Conservation (phyloP, 169 alveolate species). For the Plasmodium gallinaceum region DNA sequence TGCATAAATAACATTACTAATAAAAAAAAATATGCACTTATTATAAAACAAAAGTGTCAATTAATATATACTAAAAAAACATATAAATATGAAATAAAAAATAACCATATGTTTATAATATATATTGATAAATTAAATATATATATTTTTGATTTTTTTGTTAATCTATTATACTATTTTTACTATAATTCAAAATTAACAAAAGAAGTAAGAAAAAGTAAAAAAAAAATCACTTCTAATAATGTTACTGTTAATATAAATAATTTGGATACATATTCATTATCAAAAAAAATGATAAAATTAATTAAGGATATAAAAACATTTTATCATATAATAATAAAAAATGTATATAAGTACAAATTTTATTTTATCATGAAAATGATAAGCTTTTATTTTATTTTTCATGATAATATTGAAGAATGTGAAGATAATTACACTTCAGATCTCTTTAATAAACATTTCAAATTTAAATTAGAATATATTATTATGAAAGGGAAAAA, state of each 20-base stretch:
- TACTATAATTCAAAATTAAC: not conserved
- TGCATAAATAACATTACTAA: not conserved
- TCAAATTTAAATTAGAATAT: not conserved
- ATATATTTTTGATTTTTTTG: slow-evolving; percentile 23
- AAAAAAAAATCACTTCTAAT: not conserved
- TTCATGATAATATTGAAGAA: not conserved
- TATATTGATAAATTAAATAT: slow-evolving; percentile 10
- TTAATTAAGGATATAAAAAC: not conserved
- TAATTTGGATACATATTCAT: too few species aligned
- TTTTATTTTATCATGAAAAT: slow-evolving; percentile 6
- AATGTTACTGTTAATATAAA: too few species aligned
- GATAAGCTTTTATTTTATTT: slow-evolving; percentile 3
- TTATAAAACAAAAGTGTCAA: slow-evolving; percentile 11
- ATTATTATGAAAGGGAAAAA: not conserved
- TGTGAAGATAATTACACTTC: not conserved
- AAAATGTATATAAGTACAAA: slow-evolving; percentile 1
- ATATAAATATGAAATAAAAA: slow-evolving; percentile 5
- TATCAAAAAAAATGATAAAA: not conserved
- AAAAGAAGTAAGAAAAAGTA: not conserved
- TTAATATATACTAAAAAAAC: not conserved
- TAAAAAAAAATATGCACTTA: not conserved
- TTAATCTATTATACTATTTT: slow-evolving; percentile 19
- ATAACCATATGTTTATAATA: not conserved
- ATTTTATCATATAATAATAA: not conserved
- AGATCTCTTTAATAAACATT: not conserved